Base-by-base conservation (phyloP, 75 land plant genomes). In the Ceratopteris richardii region DNA sequence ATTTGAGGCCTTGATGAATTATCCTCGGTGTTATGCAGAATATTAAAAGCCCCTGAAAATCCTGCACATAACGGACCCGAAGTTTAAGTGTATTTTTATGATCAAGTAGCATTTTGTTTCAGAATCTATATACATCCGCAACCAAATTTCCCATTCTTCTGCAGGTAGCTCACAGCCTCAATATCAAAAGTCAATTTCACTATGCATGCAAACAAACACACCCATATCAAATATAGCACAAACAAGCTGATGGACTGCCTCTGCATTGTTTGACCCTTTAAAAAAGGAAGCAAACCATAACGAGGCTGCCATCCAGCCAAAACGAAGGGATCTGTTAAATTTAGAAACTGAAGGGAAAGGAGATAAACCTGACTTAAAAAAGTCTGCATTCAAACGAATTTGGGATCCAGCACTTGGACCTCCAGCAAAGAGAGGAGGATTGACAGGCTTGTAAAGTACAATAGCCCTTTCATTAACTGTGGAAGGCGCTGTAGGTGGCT, bases 351-450 rank as follows among this genome's bases (percentile, higher is more conserved):
- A 40, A 14, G 14, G 9, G 9, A 10, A 48, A 48, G 14, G 18
- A 48, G 51, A 48, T 21, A 48, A 4, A 19, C 18, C 20, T 48
- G 19, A 48, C 42, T 40, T 40, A 40, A 65, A 37, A 14, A 5
- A n/a, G 29, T 43, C 44, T 16, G 64, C 47, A 44, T 75, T 48
- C 7, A 69, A 20, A 31, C 22, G 52, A 24, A 75, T 40, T 46
- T 64, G 74, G 0, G 73, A 75, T 3, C 77, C 67, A 12, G 58
- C 24, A 2, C 67, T 30, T 47, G 77, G 77, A 43, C 73, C 67
- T 27, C 77, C 73, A 33, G 73, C 67, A 33, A 69, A 75, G 16
- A 69, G 48, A 16, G 73, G 73, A 13, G 67, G 73, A 58, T 63
- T 69, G 13, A 75, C 53, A 20, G 57, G 73, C 54, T 59, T 75